Evolutionary conservation across 208 protist genomes (phyloP).

Genomic region (Acanthamoeba polyphaga): DNA sequence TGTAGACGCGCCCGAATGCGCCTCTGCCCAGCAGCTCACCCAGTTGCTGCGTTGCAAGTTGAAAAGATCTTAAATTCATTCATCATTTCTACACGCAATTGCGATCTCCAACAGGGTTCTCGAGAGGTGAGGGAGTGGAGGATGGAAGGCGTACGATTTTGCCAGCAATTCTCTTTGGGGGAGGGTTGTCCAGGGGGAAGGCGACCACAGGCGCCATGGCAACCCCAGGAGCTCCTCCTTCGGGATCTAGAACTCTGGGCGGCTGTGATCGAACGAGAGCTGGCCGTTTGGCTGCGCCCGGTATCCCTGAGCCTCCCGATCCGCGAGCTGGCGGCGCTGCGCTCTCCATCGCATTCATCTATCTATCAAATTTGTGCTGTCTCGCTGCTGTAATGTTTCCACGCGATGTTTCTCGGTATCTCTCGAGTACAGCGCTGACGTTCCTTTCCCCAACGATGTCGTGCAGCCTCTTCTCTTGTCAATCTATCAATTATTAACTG

Average conservation of each 20-base stretch:
- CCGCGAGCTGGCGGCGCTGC: background rate
- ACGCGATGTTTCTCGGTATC: background rate
- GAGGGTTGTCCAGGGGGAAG: background rate
- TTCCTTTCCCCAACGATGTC: background rate
- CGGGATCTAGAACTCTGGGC: background rate
- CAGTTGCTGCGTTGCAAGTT: slow-evolving; percentile 57
- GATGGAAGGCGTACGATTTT: slow-evolving; percentile 23
- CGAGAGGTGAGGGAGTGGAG: background rate
- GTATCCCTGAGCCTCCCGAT: background rate
- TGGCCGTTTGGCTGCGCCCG: background rate
- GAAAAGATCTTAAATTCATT: background rate
- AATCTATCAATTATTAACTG: too few relatives aligned
- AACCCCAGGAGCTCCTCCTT: background rate
- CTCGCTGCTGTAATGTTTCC: too few relatives aligned
- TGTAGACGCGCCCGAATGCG: slow-evolving; percentile 89
- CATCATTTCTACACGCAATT: background rate
- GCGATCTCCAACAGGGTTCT: background rate
- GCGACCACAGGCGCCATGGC: background rate
- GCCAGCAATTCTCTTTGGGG: slow-evolving; percentile 13
- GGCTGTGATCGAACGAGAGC: background rate
- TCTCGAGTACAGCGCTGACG: background rate
- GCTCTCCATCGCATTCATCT: background rate
- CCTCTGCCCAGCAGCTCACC: slow-evolving; percentile 83
- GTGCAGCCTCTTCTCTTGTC: too few relatives aligned
- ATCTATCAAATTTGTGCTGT: too few relatives aligned